Base-by-base conservation (phyloP, 163 green algal species). In the Scenedesmus sp. region DNA sequence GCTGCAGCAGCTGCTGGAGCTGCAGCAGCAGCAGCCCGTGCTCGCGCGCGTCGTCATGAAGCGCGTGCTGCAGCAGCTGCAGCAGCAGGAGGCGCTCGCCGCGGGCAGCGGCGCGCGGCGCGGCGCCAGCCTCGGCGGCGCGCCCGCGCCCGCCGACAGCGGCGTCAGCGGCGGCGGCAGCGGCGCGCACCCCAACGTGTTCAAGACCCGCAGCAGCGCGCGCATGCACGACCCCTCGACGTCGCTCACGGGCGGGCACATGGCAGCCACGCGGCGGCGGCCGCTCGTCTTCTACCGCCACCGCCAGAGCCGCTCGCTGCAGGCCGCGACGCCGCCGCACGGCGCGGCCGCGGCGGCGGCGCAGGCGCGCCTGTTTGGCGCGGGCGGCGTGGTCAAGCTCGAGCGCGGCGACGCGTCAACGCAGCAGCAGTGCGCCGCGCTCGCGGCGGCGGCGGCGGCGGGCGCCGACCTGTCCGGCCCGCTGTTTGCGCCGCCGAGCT, bases 201-300 rank as follows among this genome's bases (percentile, higher is more conserved):
- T 76, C 67, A 53, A 53, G 11, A 56, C 64, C 33, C 53, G 69
- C 34, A 65, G 26, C 69, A n/a, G 54, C 39, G 58, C 28, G 13
- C 26, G 67, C 34, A 60, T 57, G 58, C 45, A 60, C 13, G 31
- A 53, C 34, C 10, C 36, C 24, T 28, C 69, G 4, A 22, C n/a
- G 36, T 20, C n/a, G 62, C 62, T 10, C 17, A 63, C n/a, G 39
- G 17, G 11, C 26, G 22, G 62, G 13, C 36, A 51, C n/a, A n/a
- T 10, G 29, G 51, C 67, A 77, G 67, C 67, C 54, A n/a, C n/a
- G 67, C 20, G 33, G 34, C 66, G 29, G 18, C 69, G 54, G 17
- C 69, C 69, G 53, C 29, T 77, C 5, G 69, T 77, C 24, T 77
- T 77, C 39, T 77, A 77, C 26, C 53, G 69, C 22, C 69, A 77